These are phyloP conservation scores for Aspergillus calidoustus DNA, from an alignment of 2,329 filamentous ascomycete species.

Conservation along the genomic window DNA sequence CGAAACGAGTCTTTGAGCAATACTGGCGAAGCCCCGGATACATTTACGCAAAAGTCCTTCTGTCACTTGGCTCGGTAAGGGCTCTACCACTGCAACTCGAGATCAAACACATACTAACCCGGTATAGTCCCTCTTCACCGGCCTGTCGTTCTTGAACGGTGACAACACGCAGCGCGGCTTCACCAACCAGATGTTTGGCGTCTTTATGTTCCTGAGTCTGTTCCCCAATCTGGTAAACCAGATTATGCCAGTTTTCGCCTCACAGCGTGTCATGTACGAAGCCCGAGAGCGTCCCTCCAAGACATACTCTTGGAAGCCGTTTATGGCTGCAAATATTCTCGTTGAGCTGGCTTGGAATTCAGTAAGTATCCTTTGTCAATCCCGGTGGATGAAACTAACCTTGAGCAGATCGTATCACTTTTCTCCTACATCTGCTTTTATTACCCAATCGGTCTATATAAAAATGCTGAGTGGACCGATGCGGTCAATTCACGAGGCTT, in stretches of 20 bases:
- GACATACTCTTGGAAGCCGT: conserved; percentile 82
- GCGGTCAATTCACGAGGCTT: not conserved
- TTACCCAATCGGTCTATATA: conserved; percentile 46
- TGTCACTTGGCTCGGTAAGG: not conserved
- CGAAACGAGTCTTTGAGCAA: conserved; percentile 78
- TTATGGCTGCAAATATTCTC: conserved; percentile 80
- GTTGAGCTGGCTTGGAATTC: conserved; percentile 77
- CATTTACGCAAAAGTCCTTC: conserved; percentile 71
- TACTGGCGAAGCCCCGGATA: conserved; percentile 87
- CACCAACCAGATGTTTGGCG: conserved; percentile 81
- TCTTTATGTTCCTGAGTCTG: conserved; percentile 79
- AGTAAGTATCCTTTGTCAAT: too few species aligned
- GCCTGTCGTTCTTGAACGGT: conserved; percentile 76
- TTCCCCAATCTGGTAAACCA: conserved; percentile 56
- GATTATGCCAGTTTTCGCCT: conserved; percentile 79
- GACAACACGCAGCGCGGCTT: conserved; percentile 74
- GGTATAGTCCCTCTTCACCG: conserved; percentile 69
- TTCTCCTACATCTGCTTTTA: conserved; percentile 77
- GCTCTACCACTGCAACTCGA: too few species aligned
- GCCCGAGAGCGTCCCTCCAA: conserved; percentile 82
- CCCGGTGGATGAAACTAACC: too few species aligned
- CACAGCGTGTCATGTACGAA: conserved; percentile 79
- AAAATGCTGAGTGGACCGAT: not conserved
- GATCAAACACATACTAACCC: too few species aligned
- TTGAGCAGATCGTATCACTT: conserved; percentile 56